Conservation (phyloP, 108 stramenopile genomes). For the Skeletonema menzelii region DNA sequence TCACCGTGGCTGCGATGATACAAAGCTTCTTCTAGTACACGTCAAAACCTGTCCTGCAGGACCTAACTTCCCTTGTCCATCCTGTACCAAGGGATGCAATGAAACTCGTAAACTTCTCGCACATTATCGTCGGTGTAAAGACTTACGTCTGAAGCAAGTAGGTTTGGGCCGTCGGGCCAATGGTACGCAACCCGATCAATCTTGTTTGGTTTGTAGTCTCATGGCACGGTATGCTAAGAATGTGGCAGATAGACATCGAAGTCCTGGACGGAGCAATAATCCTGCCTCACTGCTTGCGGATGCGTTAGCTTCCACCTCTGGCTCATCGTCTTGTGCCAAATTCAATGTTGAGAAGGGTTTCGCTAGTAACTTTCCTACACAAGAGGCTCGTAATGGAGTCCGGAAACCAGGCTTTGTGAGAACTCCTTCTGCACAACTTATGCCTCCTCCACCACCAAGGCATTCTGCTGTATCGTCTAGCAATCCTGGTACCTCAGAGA, state of each 20-base stretch:
- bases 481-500: not conserved
- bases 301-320: not conserved
- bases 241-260: constrained; percentile 11
- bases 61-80: constrained; percentile 58
- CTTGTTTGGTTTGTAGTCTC: constrained; percentile 43
- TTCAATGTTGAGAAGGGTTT: constrained; percentile 18
- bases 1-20: constrained; percentile 71
- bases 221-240: constrained; percentile 43
- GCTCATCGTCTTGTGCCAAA: not conserved
- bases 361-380: not conserved
- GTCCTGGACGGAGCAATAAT: not conserved
- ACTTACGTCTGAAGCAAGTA: constrained; percentile 55
- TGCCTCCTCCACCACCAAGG: constrained; percentile 32
- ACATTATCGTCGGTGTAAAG: constrained; percentile 79
- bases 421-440: constrained; percentile 11
- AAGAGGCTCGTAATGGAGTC: not conserved
- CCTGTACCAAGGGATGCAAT: constrained; percentile 66
- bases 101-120: constrained; percentile 78
- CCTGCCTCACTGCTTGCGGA: not conserved
- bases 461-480: not conserved
- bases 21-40: constrained; percentile 72
- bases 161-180: constrained; percentile 12
- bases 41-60: constrained; percentile 61
- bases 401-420: not conserved
- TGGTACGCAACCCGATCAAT: constrained; percentile 11